These are phyloP conservation scores for Colletotrichum sojae DNA, from an alignment of 2,329 filamentous ascomycete species.

Conservation along the genomic window DNA sequence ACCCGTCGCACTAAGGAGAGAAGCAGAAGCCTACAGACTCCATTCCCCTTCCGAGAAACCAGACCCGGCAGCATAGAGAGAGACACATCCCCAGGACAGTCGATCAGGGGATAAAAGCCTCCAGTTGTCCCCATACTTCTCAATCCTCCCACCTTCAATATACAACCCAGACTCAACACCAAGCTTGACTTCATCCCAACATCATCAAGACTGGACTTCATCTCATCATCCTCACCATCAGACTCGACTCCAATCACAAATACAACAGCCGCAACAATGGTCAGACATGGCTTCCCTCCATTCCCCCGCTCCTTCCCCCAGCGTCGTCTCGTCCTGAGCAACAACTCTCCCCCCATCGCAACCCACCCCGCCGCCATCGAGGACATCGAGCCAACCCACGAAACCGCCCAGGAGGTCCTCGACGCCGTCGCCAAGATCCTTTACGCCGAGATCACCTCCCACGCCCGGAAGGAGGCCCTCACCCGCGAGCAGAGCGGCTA, in stretches of 20 bases:
- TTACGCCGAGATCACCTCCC: background rate
- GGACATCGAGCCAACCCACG: background rate
- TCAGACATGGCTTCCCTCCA: background rate
- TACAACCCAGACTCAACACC: too few species aligned
- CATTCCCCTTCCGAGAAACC: too few species aligned
- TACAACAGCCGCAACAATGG: background rate
- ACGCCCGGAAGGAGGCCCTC: background rate
- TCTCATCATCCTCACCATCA: background rate
- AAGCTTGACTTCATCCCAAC: too few species aligned
- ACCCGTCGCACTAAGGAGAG: too few species aligned
- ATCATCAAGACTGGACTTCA: background rate
- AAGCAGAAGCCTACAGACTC: too few species aligned
- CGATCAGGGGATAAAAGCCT: too few species aligned
- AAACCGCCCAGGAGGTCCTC: background rate
- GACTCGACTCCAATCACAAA: background rate
- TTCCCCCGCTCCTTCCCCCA: background rate
- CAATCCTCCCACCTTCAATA: too few species aligned
- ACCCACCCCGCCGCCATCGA: background rate
- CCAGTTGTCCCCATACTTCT: too few species aligned
- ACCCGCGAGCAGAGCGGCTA: background rate
- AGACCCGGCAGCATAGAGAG: too few species aligned
- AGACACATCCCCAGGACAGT: too few species aligned
- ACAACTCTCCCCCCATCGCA: background rate
- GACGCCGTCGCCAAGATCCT: constrained; percentile 8
- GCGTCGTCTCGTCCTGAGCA: background rate